These are phyloP conservation scores for Aspergillus bombycis DNA, from an alignment of 2,329 filamentous ascomycete species.

Conservation along the genomic window DNA sequence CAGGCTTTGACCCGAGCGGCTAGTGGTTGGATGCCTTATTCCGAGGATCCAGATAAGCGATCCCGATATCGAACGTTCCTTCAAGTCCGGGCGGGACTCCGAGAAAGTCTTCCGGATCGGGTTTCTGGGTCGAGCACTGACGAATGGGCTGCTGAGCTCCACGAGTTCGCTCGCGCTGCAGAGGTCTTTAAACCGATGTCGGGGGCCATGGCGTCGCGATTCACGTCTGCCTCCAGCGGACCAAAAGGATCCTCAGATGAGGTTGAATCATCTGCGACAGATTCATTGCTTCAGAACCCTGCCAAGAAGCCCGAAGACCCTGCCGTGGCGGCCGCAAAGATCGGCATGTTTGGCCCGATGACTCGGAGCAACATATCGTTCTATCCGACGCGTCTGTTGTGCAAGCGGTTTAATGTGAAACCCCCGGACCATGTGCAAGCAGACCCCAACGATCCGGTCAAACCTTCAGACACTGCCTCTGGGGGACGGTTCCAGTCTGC, in stretches of 20 bases:
- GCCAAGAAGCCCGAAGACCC: constrained; percentile 68
- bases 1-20: constrained; percentile 69
- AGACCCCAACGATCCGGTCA: constrained; percentile 48
- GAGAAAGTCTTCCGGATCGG: constrained; percentile 61
- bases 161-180: constrained; percentile 74
- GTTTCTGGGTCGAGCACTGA: constrained; percentile 58
- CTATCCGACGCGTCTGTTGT: constrained; percentile 80
- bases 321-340: constrained; percentile 79
- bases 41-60: constrained; percentile 77
- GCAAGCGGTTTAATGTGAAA: constrained; percentile 90
- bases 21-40: constrained; percentile 78
- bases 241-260: constrained; percentile 44
- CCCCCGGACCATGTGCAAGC: constrained; percentile 70
- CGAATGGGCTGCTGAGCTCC: constrained; percentile 79
- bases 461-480: constrained; percentile 33
- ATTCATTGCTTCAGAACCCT: constrained; percentile 52
- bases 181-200: constrained; percentile 89
- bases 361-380: constrained; percentile 75
- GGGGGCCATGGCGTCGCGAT: constrained; percentile 89
- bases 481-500: constrained; percentile 36
- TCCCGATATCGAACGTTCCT: constrained; percentile 81
- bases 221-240: constrained; percentile 65
- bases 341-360: constrained; percentile 92
- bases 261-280: constrained; percentile 29
- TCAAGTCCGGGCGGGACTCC: constrained; percentile 71